Evolutionary conservation across 2,329 filamentous ascomycete species (phyloP), one percentile per base, ranked within the genome.

Genomic region (Fusarium coicis): DNA sequence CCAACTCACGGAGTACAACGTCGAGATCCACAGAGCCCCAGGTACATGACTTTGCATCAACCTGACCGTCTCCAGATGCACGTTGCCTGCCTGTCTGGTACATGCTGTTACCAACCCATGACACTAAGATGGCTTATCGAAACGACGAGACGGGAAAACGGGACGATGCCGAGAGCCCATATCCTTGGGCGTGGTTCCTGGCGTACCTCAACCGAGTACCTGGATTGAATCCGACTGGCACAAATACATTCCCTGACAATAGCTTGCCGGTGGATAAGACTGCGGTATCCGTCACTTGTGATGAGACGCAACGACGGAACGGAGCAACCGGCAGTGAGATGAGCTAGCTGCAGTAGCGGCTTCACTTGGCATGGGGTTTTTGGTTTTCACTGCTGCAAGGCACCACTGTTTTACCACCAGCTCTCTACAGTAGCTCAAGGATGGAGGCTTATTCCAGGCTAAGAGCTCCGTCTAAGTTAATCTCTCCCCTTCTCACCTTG

Each of bases 361-460:
- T 55, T 50, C 43, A 63, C 46, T 57, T 44, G 62, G 52, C 67
- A 67, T 43, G 59, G 59, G 50, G 47, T 28, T 74, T 72, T 68
- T 58, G 37, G 42, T 74, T 40, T 71, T 68, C 53, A 43, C 57
- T 72, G 50, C 68, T 73, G 70, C 70, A 73, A 73, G 70, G 70
- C 63, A 73, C 70, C 54, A 34, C 60, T 55, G 70, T 66, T 71
- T 52, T 60, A 56, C 42, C 26, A 28, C 47, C 53, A 55, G 44
- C 59, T 49, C 54, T 49, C 28, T n/a, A 12, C 23, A 26, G 49
- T 21, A 47, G 28, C 14, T 49, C 32, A 11, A 46, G 39, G 55
- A 28, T 34, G 28, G 39, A 26, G 28, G 44, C 64, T 68, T 55
- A 39, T 34, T 23, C 36, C n/a, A 26, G 54, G 21, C 36, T 34